Base-by-base conservation (phyloP, 1,139 yeast species). In the Sugiyamaella pinicola region DNA sequence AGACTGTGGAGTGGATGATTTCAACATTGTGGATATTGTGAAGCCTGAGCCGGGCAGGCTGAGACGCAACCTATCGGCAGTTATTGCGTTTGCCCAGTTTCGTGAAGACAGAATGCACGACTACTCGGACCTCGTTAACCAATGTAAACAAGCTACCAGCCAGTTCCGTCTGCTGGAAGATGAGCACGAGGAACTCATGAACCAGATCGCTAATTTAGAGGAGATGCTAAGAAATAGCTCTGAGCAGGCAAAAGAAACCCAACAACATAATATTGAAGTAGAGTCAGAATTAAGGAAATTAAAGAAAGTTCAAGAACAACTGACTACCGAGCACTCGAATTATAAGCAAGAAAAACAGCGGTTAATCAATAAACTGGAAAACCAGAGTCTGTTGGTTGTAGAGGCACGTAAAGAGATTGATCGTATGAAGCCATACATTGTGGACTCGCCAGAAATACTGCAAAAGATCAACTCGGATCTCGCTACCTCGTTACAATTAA, bases 21-120 rank as follows among this genome's bases (percentile, higher is more conserved):
- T 89, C 63, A 79, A 84, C 42, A 74, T 89, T 51, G 76, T 80
- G 72, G 97, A 90, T 69, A 73, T 80, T 38, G 72, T 76, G 48
- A 81, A 77, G 57, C 97, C 97, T 0, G 96, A 89, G 21, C 76
- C 87, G 0, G 70, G 69, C 46, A 73, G 95, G 54, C 75, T 82
- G 2, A 73, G 83, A 58, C 74, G 95, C 47, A 76, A 87, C 17
- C 69, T 90, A 28, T 87, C 96, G 66, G 95, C 95, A 1, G 84
- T 90, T 49, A 86, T 89, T 15, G 89, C 90, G 65, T 90, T 81
- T 73, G 95, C 95, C 1, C 73, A 95, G 55, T 89, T 87, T 63
- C 76, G 96, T 60, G 96, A 88, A 62, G 87, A 84, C 59, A 83
- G 87, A 53, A 80, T 86, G 66, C 78, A 75, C 18, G 90, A 82